These are phyloP conservation scores for Daldinia childiae DNA, from an alignment of 495 filamentous ascomycete species.

Conservation along the genomic window DNA sequence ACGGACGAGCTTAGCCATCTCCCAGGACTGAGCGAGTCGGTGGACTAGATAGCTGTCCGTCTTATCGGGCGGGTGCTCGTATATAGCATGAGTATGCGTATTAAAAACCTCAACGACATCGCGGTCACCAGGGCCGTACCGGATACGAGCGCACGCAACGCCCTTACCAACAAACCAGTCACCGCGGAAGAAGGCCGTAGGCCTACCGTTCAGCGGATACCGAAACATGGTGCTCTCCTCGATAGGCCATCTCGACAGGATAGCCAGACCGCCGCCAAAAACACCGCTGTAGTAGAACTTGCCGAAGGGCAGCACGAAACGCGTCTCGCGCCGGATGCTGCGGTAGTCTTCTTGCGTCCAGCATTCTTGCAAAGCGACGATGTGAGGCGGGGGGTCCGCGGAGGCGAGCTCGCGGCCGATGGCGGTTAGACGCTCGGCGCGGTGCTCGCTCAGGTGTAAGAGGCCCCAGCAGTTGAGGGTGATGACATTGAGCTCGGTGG, in stretches of 20 bases:
- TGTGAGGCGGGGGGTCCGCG: slow-evolving; percentile 74
- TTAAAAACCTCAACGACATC: slow-evolving; percentile 93
- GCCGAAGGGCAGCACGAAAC: slow-evolving; percentile 83
- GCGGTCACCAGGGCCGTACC: slow-evolving; percentile 70
- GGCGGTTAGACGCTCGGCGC: slow-evolving; percentile 80
- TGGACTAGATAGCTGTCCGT: slow-evolving; percentile 90
- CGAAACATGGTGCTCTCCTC: slow-evolving; percentile 85
- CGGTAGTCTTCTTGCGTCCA: slow-evolving; percentile 93
- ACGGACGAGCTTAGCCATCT: slow-evolving; percentile 90
- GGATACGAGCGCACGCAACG: slow-evolving; percentile 83
- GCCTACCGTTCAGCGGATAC: slow-evolving; percentile 94
- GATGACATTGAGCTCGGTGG: slow-evolving; percentile 73
- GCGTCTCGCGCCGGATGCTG: slow-evolving; percentile 78
- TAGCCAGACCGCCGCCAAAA: slow-evolving; percentile 89
- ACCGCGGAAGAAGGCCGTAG: slow-evolving; percentile 90
- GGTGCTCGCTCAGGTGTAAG: slow-evolving; percentile 83
- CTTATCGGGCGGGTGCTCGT: slow-evolving; percentile 71
- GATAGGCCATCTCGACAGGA: slow-evolving; percentile 96
- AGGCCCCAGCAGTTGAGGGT: slow-evolving; percentile 97
- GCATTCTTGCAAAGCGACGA: slow-evolving; percentile 95
- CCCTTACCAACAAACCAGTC: slow-evolving; percentile 98
- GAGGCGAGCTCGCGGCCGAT: slow-evolving; percentile 80
- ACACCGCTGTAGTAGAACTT: slow-evolving; percentile 94
- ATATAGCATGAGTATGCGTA: slow-evolving; percentile 89
- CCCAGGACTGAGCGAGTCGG: slow-evolving; percentile 94